Evolutionary conservation across 306 rosid genomes (phyloP).

Genomic region (Comarum palustre): DNA sequence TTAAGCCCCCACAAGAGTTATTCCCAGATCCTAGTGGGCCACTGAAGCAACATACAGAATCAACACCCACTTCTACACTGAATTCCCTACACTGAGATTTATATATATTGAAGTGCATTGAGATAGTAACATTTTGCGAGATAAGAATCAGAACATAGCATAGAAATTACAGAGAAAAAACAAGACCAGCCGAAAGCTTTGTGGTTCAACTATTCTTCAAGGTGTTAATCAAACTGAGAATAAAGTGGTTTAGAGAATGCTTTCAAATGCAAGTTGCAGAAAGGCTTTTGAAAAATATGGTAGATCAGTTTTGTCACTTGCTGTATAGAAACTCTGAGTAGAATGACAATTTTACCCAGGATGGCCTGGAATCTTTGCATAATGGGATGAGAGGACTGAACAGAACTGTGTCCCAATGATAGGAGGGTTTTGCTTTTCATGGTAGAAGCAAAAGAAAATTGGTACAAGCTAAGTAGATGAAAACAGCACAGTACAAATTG

Average conservation of each 20-base stretch:
- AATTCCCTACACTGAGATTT: background rate
- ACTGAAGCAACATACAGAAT: slow-evolving; percentile 24
- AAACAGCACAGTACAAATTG: background rate
- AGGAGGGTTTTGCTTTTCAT: slow-evolving; percentile 9
- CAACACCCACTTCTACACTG: slow-evolving; percentile 17
- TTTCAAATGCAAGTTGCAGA: slow-evolving; percentile 46
- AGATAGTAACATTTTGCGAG: slow-evolving; percentile 17
- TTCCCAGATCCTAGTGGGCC: slow-evolving; percentile 33
- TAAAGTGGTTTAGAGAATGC: slow-evolving; percentile 42
- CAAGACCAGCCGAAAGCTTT: slow-evolving; percentile 27
- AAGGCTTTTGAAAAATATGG: slow-evolving; percentile 33
- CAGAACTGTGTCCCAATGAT: slow-evolving; percentile 17
- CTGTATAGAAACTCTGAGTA: slow-evolving; percentile 24
- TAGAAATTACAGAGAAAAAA: slow-evolving; percentile 13
- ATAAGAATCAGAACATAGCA: slow-evolving; percentile 28
- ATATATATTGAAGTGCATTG: background rate
- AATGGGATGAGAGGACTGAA: slow-evolving; percentile 9
- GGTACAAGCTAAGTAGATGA: background rate
- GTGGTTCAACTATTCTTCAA: slow-evolving; percentile 25
- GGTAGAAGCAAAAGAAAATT: background rate
- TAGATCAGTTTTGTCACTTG: slow-evolving; percentile 45
- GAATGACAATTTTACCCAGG: slow-evolving; percentile 28
- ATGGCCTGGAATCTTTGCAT: slow-evolving; percentile 21
- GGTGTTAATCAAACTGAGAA: slow-evolving; percentile 46
- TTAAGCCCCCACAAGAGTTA: slow-evolving; percentile 21